Evolutionary conservation across 352 stramenopile species (phyloP), one percentile per base, ranked within the genome.

Genomic region (Phytophthora hibernalis): DNA sequence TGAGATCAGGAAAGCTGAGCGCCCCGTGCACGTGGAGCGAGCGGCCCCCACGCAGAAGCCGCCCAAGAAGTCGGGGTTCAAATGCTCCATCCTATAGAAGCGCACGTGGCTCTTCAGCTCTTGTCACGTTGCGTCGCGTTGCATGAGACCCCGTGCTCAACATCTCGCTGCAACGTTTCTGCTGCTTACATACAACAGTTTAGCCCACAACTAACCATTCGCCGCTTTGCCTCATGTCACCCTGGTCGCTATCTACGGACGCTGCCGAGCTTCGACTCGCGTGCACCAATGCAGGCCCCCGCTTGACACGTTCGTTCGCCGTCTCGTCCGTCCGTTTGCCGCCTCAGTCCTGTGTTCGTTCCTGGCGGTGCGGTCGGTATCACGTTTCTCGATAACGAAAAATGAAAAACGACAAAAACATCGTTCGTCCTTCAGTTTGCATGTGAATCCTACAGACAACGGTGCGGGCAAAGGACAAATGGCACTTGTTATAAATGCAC

Each of bases 1-100:
- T 38, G 88, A 92, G 68, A 96, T 96, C 68, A 83, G 88, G 56
- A 91, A 89, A 76, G 74, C 81, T 2, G 88, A 96, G 67, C 81
- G 81, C 31, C 84, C 88, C 20, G 72, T 64, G 49, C 74, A 74
- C 61, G 72, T 80, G 66, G 74, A 77, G 54, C 77, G 68, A 61
- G 38, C 75, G 22, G 63, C 68, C 43, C 73, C 75, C 13, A 84
- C 81, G 43, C 65, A 86, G 61, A 89, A 91, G 73, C 75, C 80
- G 51, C 75, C 60, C 26, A 85, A 91, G 63, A 89, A 92, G 77
- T 88, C 84, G 53, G 70, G 77, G 38, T 74, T 89, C 66, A 83
- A 80, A 61, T 80, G 72, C 75, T 80, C 56, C 64, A 79, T 80
- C 56, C 65, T 80, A 77, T 80, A 83, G 72, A 80, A 77, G 56